phyloP scores from a whole-genome alignment of 768 basidiomycete genomes.

The Podaxis sp. region DNA sequence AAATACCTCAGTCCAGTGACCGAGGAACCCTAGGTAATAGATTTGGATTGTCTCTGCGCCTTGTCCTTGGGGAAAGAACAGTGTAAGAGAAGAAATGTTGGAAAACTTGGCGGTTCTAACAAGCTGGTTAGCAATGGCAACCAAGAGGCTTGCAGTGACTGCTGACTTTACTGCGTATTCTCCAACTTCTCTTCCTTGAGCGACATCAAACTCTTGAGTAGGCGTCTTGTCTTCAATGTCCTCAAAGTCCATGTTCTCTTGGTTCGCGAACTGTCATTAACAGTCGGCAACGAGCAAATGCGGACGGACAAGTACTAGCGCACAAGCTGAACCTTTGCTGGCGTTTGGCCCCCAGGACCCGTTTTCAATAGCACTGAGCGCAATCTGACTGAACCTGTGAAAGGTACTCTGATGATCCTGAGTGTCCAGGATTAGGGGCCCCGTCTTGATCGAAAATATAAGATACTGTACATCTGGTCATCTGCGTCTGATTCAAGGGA shows the following conservation, averaged over 20 bases:
- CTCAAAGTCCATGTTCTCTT: slow-evolving; percentile 78
- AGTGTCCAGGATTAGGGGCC: slow-evolving; percentile 3
- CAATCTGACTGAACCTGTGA: slow-evolving; percentile 84
- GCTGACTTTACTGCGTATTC: slow-evolving; percentile 82
- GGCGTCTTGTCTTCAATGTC: slow-evolving; percentile 63
- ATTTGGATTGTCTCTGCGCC: slow-evolving; percentile 76
- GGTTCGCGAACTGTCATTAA: slow-evolving; percentile 67
- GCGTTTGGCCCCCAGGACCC: slow-evolving; percentile 79
- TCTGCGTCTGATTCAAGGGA: slow-evolving; percentile 88
- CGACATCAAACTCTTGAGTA: slow-evolving; percentile 71
- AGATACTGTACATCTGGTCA: slow-evolving; percentile 68
- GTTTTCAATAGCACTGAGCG: slow-evolving; percentile 81
- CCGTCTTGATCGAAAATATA: slow-evolving; percentile 1
- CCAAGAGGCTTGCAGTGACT: not conserved
- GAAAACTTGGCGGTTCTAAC: slow-evolving; percentile 83
- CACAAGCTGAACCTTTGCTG: slow-evolving; percentile 70
- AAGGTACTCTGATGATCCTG: slow-evolving; percentile 84
- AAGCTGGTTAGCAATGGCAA: not conserved
- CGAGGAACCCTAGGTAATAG: slow-evolving; percentile 86
- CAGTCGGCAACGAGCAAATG: not conserved
- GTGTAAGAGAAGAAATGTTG: slow-evolving; percentile 74
- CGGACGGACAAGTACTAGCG: slow-evolving; percentile 20
- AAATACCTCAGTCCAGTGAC: slow-evolving; percentile 76
- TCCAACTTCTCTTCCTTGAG: slow-evolving; percentile 72
- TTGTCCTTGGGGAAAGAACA: slow-evolving; percentile 80